A percentile compares a stretch with the other conserved stretches of the same genome.
phyloP scores from a whole-genome alignment of 169 alveolate genomes.

The Cryptosporidium sp. region DNA sequence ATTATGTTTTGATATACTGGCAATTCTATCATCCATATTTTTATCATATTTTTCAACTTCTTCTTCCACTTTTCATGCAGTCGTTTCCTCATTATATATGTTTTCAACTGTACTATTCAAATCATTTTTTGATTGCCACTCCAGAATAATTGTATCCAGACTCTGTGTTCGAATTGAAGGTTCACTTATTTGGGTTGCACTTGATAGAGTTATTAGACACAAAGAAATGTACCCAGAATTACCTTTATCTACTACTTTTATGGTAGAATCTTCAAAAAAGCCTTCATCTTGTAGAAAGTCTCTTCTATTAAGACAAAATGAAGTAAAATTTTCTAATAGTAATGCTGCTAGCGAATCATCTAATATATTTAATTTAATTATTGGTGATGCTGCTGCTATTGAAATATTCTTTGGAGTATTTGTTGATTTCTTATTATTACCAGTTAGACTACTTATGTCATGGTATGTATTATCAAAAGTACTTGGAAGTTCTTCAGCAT shows the following conservation, averaged over 20 bases:
- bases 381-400: slow-evolving; percentile 69
- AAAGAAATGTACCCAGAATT: slow-evolving; percentile 57
- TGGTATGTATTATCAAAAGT: slow-evolving; percentile 52
- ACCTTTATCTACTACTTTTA: slow-evolving; percentile 17
- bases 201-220: slow-evolving; percentile 66
- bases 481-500: slow-evolving; percentile 48
- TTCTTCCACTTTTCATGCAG: slow-evolving; percentile 4
- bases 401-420: slow-evolving; percentile 46
- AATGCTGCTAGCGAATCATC: slow-evolving; percentile 73
- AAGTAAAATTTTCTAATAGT: slow-evolving; percentile 49
- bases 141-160: slow-evolving; percentile 46
- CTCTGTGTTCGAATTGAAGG: slow-evolving; percentile 58
- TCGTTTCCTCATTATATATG: slow-evolving; percentile 33
- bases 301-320: slow-evolving; percentile 55
- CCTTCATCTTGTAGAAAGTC: slow-evolving; percentile 73
- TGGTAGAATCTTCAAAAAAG: slow-evolving; percentile 19
- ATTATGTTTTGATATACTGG: slow-evolving; percentile 33
- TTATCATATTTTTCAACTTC: slow-evolving; percentile 48
- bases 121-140: slow-evolving; percentile 52
- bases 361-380: slow-evolving; percentile 50
- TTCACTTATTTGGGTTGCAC: slow-evolving; percentile 53
- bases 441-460: slow-evolving; percentile 31
- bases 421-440: slow-evolving; percentile 49
- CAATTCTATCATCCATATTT: slow-evolving; percentile 19
- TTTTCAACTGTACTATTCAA: slow-evolving; percentile 21